Evolutionary conservation across 140 eudicot species (phyloP).

Genomic region (Oenanthe javanica): DNA sequence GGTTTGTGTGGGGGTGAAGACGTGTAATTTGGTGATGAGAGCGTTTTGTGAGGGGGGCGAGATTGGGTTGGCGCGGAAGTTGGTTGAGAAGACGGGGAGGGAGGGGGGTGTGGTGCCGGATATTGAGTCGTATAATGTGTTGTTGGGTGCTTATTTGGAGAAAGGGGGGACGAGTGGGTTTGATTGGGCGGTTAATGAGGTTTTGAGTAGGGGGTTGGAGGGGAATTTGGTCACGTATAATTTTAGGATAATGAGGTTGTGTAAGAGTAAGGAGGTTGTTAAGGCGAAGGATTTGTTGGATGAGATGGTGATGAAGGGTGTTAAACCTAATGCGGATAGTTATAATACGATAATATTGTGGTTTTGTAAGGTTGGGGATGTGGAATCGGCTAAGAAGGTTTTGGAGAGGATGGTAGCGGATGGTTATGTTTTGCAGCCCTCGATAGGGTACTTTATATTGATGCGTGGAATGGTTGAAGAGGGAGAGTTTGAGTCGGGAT

Average conservation of each 20-base stretch:
- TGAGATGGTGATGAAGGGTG: conserved; percentile 39
- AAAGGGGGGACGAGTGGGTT: conserved; percentile 29
- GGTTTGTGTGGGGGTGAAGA: conserved; percentile 31
- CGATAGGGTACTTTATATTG: conserved; percentile 23
- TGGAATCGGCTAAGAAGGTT: conserved; percentile 37
- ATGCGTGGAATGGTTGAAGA: conserved; percentile 38
- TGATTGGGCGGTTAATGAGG: conserved; percentile 33
- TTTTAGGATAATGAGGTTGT: conserved; percentile 34
- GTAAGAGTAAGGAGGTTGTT: conserved; percentile 34
- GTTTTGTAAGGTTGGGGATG: conserved; percentile 47
- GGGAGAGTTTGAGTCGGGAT: conserved; percentile 35
- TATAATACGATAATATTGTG: conserved; percentile 34
- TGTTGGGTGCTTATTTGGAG: conserved; percentile 34
- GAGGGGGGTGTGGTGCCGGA: conserved; percentile 27
- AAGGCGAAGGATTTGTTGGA: conserved; percentile 43
- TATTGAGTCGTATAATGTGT: conserved; percentile 29
- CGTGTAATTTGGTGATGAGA: conserved; percentile 28
- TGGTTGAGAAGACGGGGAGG: conserved; percentile 30
- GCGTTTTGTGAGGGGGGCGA: conserved; percentile 27
- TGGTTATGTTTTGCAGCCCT: conserved; percentile 21
- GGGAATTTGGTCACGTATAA: conserved; percentile 35
- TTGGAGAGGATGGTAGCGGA: conserved; percentile 38
- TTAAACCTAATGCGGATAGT: conserved; percentile 33
- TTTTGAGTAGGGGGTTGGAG: conserved; percentile 29
- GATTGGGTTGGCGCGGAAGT: conserved; percentile 25